Evolutionary conservation across 2,329 filamentous ascomycete species (phyloP), one percentile per base, ranked within the genome.

Genomic region (Epichloe uncinata): DNA sequence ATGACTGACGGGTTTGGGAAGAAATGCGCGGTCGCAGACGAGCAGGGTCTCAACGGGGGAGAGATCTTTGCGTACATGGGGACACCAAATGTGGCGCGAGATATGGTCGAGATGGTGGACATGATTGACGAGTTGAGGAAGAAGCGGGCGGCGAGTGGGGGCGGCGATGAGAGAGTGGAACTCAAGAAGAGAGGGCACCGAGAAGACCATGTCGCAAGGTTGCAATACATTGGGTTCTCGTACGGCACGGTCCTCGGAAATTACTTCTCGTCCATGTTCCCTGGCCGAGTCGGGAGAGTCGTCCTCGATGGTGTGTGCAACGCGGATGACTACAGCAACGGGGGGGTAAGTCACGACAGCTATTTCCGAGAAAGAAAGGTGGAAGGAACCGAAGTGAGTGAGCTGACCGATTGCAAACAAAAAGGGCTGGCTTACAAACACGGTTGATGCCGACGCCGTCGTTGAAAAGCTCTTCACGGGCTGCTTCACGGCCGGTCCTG

Each of bases 211-310:
- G 48, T 55, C 2, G 51, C 53, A 3, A 41, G 57, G 11, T 54
- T 76, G 33, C 69, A 71, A 55, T 78, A 74, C 54, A 69, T 72
- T 62, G 73, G 74, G 0, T 69, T 76, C 48, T 74, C 71, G 5
- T 78, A 78, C 16, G 64, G 65, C 15, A 66, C 63, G 2, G 16
- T 64, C 0, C 57, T 68, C 0, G 66, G 66, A 1, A 65, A 65
- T 41, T 62, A 62, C 33, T 65, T 67, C 53, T 62, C 64, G 2
- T 61, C 64, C 33, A 58, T 68, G 60, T 68, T 63, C 35, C 63
- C 65, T 0, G 63, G 56, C 0, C 59, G 65, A 3, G 56, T 74
- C 8, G 69, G 64, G 0, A 64, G 70, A 13, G 58, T 75, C 48
- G 60, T 73, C 3, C 58, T 72, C 2, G 69, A 71, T 16, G 68